Evolutionary conservation across 176 grass and related monocot genomes (phyloP).

Genomic region (Musa troglodytarum): DNA sequence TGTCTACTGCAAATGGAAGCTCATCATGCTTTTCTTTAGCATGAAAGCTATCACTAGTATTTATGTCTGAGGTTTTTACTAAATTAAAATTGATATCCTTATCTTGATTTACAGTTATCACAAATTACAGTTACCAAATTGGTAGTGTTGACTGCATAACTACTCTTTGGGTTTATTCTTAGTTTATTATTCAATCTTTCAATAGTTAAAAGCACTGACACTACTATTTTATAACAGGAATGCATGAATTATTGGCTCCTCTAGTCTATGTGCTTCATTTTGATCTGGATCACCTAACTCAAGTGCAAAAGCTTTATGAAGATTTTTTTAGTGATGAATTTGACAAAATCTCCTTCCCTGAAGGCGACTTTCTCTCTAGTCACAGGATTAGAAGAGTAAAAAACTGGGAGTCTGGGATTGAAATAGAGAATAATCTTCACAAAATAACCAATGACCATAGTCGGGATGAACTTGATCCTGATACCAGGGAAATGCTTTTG

Average conservation of each 20-base stretch:
- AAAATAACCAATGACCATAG: slow-evolving; percentile 35
- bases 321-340: slow-evolving; percentile 81
- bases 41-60: neutral
- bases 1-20: neutral
- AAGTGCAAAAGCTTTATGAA: slow-evolving; percentile 59
- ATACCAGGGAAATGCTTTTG: slow-evolving; percentile 68
- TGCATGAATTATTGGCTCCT: slow-evolving; percentile 94
- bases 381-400: slow-evolving; percentile 43
- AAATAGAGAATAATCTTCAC: slow-evolving; percentile 29
- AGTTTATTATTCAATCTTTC: neutral
- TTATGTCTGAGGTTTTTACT: neutral
- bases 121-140: too few relatives aligned
- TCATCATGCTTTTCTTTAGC: neutral
- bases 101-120: neutral
- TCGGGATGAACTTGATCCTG: slow-evolving; percentile 55
- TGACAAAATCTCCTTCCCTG: slow-evolving; percentile 47
- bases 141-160: too few relatives aligned
- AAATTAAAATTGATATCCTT: neutral
- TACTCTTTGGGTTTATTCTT: neutral
- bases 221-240: slow-evolving; percentile 42
- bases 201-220: neutral
- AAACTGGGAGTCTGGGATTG: slow-evolving; percentile 13
- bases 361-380: slow-evolving; percentile 55
- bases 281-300: slow-evolving; percentile 63
- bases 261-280: slow-evolving; percentile 90